Conservation (phyloP, 2,329 filamentous ascomycete species). For the Beauveria australis region DNA sequence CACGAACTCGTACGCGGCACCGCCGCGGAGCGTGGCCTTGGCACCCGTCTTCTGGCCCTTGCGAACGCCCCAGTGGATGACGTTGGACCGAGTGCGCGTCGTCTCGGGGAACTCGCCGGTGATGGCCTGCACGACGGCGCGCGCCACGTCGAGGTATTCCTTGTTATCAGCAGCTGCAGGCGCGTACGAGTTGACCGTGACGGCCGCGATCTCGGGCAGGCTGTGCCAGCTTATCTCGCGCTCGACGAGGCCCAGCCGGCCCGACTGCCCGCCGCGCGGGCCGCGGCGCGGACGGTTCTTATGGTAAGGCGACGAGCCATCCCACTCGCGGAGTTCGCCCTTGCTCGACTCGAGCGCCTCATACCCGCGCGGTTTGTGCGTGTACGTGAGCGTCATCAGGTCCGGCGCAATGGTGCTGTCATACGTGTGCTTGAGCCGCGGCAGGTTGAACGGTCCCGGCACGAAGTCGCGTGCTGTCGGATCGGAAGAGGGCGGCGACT, state of each 20-base stretch:
- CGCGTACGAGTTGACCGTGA: constrained; percentile 72
- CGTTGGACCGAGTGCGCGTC: constrained; percentile 61
- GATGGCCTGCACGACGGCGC: constrained; percentile 78
- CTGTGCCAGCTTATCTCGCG: constrained; percentile 71
- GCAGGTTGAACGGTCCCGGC: constrained; percentile 82
- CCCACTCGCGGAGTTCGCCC: constrained; percentile 74
- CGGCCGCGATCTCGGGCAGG: constrained; percentile 70
- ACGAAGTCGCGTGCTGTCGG: constrained; percentile 81
- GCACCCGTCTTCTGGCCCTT: constrained; percentile 64
- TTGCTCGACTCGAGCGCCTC: constrained; percentile 35
- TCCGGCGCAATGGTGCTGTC: constrained; percentile 79
- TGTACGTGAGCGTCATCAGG: constrained; percentile 81
- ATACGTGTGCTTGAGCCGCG: constrained; percentile 85
- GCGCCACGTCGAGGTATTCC: constrained; percentile 70
- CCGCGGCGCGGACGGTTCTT: constrained; percentile 80
- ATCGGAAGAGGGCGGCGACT: constrained; percentile 79
- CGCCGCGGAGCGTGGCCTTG: constrained; percentile 69
- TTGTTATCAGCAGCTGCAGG: constrained; percentile 64
- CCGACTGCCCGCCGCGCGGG: constrained; percentile 62
- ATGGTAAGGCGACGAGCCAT: constrained; percentile 87
- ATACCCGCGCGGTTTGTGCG: constrained; percentile 74
- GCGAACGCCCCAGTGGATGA: constrained; percentile 67
- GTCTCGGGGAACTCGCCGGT: constrained; percentile 66
- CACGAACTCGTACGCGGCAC: constrained; percentile 82
- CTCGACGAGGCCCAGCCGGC: constrained; percentile 64